Conservation (phyloP, 2,329 filamentous ascomycete species). For the Elsinoe batatas region DNA sequence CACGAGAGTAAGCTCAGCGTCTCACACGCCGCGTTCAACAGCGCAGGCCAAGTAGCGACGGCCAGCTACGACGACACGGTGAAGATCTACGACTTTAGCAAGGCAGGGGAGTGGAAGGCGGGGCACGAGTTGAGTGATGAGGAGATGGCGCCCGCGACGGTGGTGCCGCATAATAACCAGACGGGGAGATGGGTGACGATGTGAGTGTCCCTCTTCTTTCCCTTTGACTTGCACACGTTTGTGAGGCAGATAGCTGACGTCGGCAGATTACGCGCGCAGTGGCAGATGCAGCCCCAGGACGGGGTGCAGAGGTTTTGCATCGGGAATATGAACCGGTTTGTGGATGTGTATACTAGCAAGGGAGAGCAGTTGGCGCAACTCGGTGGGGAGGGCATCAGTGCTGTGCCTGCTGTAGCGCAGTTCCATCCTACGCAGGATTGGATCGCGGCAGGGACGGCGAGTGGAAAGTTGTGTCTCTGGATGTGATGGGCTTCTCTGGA, state of each 20-base stretch:
- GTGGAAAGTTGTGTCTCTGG: conserved; percentile 89
- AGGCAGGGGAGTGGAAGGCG: conserved; percentile 37
- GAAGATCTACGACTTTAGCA: conserved; percentile 73
- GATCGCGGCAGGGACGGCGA: conserved; percentile 85
- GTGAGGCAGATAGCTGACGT: not conserved
- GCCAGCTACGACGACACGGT: conserved; percentile 91
- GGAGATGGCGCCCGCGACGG: conserved; percentile 58
- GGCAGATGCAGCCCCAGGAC: conserved; percentile 71
- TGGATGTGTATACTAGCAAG: conserved; percentile 74
- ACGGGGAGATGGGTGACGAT: conserved; percentile 90
- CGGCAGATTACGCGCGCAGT: conserved; percentile 64
- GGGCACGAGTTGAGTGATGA: conserved; percentile 42
- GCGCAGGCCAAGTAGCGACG: conserved; percentile 76
- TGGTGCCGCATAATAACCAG: conserved; percentile 84
- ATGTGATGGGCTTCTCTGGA: no score
- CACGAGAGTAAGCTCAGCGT: conserved; percentile 78
- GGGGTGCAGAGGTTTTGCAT: conserved; percentile 81
- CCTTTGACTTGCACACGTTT: conserved; percentile 23
- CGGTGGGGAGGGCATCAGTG: conserved; percentile 81
- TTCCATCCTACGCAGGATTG: conserved; percentile 83
- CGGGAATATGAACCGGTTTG: conserved; percentile 84
- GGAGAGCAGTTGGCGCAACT: conserved; percentile 84
- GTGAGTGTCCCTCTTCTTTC: conserved; percentile 29
- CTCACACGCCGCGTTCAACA: conserved; percentile 84
- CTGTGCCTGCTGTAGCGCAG: conserved; percentile 83